phyloP scores from a whole-genome alignment of 2,329 filamentous ascomycete species.

The Phaeomoniella chlamydospora region DNA sequence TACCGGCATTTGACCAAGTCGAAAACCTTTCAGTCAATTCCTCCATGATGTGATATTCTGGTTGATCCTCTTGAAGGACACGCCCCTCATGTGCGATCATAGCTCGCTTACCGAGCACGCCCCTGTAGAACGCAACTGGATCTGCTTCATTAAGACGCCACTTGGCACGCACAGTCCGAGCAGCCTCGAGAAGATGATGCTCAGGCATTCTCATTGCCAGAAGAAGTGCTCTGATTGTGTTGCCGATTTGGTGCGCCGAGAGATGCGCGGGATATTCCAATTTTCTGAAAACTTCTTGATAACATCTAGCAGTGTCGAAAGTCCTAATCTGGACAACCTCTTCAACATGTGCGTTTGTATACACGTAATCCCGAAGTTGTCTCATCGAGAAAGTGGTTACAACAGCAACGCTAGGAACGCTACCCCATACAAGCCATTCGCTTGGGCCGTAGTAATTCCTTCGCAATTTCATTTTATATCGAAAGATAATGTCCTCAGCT shows the following conservation, averaged over 20 bases:
- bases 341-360: constrained; percentile 8
- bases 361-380: constrained; percentile 10
- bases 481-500: constrained; percentile 12
- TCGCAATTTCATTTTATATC: constrained; percentile 7
- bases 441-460: constrained; percentile 13
- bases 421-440: constrained; percentile 21
- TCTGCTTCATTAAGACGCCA: background rate
- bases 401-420: constrained; percentile 14
- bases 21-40: no score
- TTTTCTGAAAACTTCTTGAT: constrained; percentile 11
- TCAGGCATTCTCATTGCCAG: background rate
- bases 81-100: no score
- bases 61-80: no score
- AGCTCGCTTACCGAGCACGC: background rate
- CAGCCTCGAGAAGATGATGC: background rate
- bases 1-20: no score
- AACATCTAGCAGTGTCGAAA: constrained; percentile 8
- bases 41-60: no score
- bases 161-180: background rate
- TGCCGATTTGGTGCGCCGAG: background rate
- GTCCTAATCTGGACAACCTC: constrained; percentile 13
- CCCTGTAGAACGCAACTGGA: background rate
- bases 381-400: constrained; percentile 13
- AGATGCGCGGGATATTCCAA: constrained; percentile 5
- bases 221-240: background rate